Conservation (phyloP, 108 stramenopile genomes). For the Skeletonema grethae region DNA sequence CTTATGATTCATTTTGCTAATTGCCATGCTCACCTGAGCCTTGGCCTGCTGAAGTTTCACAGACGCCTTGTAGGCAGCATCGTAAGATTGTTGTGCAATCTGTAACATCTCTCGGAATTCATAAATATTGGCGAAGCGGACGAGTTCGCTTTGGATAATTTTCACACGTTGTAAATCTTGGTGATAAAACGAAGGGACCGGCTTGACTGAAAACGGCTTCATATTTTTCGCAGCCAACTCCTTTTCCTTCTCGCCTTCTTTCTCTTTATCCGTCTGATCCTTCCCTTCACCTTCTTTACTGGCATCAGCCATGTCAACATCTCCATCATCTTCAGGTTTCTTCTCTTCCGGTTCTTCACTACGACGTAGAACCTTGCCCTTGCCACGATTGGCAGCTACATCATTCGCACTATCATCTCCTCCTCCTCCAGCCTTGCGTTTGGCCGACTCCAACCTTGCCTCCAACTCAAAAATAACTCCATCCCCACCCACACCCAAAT, state of each 20-base stretch:
- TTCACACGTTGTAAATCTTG: constrained; percentile 66
- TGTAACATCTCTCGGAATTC: constrained; percentile 4
- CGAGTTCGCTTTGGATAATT: constrained; percentile 52
- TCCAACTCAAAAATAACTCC: constrained; percentile 61
- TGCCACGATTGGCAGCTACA: constrained; percentile 4
- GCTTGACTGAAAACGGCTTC: constrained; percentile 58
- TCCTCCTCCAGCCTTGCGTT: constrained; percentile 11
- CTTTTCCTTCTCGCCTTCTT: constrained; percentile 17
- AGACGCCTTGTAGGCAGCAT: constrained; percentile 31
- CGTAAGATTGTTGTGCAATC: constrained; percentile 18
- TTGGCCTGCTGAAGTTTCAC: constrained; percentile 22
- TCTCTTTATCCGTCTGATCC: constrained; percentile 20
- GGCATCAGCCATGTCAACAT: background rate
- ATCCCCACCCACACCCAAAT: constrained; percentile 57
- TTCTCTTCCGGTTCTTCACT: constrained; percentile 16
- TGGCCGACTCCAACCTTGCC: constrained; percentile 46
- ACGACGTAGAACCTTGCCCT: constrained; percentile 37
- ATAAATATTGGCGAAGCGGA: constrained; percentile 15
- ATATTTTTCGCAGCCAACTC: constrained; percentile 32
- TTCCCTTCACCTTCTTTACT: constrained; percentile 11
- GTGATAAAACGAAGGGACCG: constrained; percentile 74
- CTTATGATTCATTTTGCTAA: constrained; percentile 5
- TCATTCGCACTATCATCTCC: background rate
- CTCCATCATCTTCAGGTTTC: constrained; percentile 26
- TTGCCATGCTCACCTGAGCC: background rate